Base-by-base conservation (phyloP, 345 rosid species). In the Lagerstroemia speciosa region DNA sequence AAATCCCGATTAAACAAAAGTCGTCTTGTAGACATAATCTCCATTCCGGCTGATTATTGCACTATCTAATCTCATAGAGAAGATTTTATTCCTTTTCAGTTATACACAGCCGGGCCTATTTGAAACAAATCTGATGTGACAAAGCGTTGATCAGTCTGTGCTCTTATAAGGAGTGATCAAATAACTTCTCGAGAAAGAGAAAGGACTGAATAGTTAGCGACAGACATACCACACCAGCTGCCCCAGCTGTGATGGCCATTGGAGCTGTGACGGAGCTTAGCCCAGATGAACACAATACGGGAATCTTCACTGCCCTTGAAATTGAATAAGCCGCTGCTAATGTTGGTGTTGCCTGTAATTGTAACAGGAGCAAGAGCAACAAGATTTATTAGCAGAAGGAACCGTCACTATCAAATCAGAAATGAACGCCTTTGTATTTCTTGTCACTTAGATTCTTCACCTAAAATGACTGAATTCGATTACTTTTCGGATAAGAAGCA, bases 201-300 rank as follows among this genome's bases (percentile, higher is more conserved):
- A 9, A 36, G 38, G 7, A 36, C 8, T 9, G 8, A 41, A 41
- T 41, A 16, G 46, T 41, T 41, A 24, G 45, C 30, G 34, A 20
- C 48, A 70, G 36, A 60, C 85, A 24, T 78, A 86, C 91, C 88
- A 86, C 91, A 36, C 88, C 88, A 1, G 86, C 77, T 20, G 88
- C 91, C 38, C 88, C 88, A 0, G 86, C 86, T 19, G 86, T 69
- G 64, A 86, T 82, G 32, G 91, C 91, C 91, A 86, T 73, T n/a
- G 91, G 91, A 22, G 88, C 86, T 0, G 91, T 86, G 40, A 84
- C 91, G 5, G 84, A 78, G 71, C 85, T 82, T 11, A 86, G 82
- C 62, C 91, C 88, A 7, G 91, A 86, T 19, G 91, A 77, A 62
- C 91, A 86, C 83, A 84, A 72, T 2, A 86, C 87, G 0, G 91